phyloP scores from a whole-genome alignment of 768 basidiomycete genomes.

The Suillus luteus region DNA sequence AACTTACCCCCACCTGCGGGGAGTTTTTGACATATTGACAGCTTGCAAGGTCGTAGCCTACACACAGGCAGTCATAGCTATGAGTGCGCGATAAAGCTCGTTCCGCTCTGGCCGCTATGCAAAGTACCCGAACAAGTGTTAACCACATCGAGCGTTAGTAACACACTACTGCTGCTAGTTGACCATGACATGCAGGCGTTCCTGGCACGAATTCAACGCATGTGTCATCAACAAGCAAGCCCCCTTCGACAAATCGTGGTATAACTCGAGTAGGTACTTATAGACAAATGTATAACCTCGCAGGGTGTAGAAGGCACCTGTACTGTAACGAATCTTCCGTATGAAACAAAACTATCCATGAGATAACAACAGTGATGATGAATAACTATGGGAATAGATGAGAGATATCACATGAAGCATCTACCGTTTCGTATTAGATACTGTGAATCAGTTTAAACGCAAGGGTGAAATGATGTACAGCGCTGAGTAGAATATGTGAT shows the following conservation, averaged over 20 bases:
- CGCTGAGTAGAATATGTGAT: slow-evolving; percentile 12
- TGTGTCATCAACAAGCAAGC: not conserved
- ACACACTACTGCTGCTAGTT: not conserved
- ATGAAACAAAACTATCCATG: slow-evolving; percentile 5
- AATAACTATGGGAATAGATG: slow-evolving; percentile 10
- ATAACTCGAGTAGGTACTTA: not conserved
- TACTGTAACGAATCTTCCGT: not conserved
- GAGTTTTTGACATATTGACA: too few species aligned
- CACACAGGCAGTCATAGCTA: not conserved
- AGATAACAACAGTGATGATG: slow-evolving; percentile 9
- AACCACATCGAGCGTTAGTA: not conserved
- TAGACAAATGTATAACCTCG: not conserved
- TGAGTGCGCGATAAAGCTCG: not conserved
- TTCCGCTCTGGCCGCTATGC: not conserved
- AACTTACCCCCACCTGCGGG: too few species aligned
- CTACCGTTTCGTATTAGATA: slow-evolving; percentile 25
- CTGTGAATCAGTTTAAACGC: slow-evolving; percentile 18
- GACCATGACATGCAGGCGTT: too few species aligned
- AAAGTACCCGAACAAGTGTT: not conserved
- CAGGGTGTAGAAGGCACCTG: not conserved
- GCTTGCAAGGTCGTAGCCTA: not conserved
- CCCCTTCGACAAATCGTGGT: not conserved
- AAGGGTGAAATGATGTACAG: slow-evolving; percentile 17
- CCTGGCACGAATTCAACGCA: too few species aligned
- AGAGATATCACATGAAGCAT: slow-evolving; percentile 18